A percentile compares a stretch with the other conserved stretches of the same genome.
Evolutionary conservation across 2,329 filamentous ascomycete genomes (phyloP).

Genomic region (Canariomyces notabilis): DNA sequence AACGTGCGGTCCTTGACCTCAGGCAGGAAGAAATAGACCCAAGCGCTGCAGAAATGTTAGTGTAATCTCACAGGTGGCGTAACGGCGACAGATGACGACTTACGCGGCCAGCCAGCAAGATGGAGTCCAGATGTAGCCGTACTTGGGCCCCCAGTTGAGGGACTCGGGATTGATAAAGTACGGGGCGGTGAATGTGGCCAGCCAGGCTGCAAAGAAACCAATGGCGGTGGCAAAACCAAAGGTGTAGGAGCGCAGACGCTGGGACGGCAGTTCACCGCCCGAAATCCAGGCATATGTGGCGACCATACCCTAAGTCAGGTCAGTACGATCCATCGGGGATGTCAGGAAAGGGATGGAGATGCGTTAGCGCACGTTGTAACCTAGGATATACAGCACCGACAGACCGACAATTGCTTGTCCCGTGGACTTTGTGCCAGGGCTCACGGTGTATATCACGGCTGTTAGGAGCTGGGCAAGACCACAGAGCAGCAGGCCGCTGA

Average conservation of each 20-base stretch:
- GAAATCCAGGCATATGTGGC: slow-evolving; percentile 53
- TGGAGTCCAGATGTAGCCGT: slow-evolving; percentile 54
- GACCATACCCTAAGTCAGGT: slow-evolving; percentile 37
- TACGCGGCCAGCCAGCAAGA: slow-evolving; percentile 36
- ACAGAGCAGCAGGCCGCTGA: slow-evolving; percentile 44
- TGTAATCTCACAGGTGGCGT: background rate
- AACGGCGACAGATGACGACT: slow-evolving; percentile 5
- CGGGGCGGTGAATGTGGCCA: slow-evolving; percentile 53
- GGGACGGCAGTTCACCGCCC: slow-evolving; percentile 52
- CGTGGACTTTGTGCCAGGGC: slow-evolving; percentile 33
- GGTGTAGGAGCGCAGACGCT: slow-evolving; percentile 51
- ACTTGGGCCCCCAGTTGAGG: slow-evolving; percentile 53
- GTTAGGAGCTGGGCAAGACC: slow-evolving; percentile 49
- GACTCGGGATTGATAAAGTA: slow-evolving; percentile 54
- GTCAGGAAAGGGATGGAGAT: background rate
- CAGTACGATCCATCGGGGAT: background rate
- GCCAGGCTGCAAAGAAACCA: slow-evolving; percentile 52
- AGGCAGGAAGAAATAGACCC: slow-evolving; percentile 47
- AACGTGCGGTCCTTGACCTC: slow-evolving; percentile 46
- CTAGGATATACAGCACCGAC: slow-evolving; percentile 47
- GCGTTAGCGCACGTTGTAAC: slow-evolving; percentile 38
- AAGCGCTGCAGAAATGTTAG: slow-evolving; percentile 19
- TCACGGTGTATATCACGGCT: slow-evolving; percentile 45
- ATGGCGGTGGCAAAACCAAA: slow-evolving; percentile 51
- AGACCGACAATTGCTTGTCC: slow-evolving; percentile 47